Evolutionary conservation across 768 basidiomycete genomes (phyloP).

Genomic region (Leccinum imitatum): DNA sequence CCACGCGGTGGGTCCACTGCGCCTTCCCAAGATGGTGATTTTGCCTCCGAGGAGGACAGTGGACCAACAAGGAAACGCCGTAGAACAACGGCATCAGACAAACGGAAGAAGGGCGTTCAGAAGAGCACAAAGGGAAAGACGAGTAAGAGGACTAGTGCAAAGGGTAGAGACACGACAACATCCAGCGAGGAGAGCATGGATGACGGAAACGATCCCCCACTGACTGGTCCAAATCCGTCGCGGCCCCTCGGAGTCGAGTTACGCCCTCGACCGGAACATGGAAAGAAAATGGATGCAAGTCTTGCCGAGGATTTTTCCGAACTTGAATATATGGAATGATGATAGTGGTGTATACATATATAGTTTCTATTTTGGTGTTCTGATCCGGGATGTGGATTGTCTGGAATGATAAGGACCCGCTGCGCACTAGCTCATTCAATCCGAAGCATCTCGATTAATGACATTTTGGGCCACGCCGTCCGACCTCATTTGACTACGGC

Average conservation of each 20-base stretch:
- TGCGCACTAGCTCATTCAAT: background rate
- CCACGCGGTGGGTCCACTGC: slow-evolving; percentile 15
- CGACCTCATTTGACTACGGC: background rate
- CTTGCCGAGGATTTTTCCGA: slow-evolving; percentile 11
- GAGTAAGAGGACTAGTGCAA: background rate
- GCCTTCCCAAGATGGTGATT: slow-evolving; percentile 29
- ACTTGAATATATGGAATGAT: slow-evolving; percentile 5
- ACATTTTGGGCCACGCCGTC: background rate
- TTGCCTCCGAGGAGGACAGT: slow-evolving; percentile 26
- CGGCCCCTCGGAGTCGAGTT: slow-evolving; percentile 33
- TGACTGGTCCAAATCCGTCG: slow-evolving; percentile 10
- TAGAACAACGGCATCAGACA: slow-evolving; percentile 19
- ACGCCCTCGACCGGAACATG: slow-evolving; percentile 44
- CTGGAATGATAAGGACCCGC: slow-evolving; percentile 3
- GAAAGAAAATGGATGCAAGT: slow-evolving; percentile 14
- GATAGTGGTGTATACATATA: slow-evolving; percentile 2
- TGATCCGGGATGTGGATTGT: background rate
- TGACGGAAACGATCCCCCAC: slow-evolving; percentile 8
- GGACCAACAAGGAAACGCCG: slow-evolving; percentile 35
- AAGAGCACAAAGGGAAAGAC: background rate
- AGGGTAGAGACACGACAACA: slow-evolving; percentile 1
- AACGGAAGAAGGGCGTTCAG: slow-evolving; percentile 2
- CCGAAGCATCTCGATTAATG: background rate
- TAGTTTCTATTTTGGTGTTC: slow-evolving; percentile 2
- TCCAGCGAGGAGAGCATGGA: slow-evolving; percentile 19